Base-by-base conservation (phyloP, 75 land plant genomes). In the Picea glauca region DNA sequence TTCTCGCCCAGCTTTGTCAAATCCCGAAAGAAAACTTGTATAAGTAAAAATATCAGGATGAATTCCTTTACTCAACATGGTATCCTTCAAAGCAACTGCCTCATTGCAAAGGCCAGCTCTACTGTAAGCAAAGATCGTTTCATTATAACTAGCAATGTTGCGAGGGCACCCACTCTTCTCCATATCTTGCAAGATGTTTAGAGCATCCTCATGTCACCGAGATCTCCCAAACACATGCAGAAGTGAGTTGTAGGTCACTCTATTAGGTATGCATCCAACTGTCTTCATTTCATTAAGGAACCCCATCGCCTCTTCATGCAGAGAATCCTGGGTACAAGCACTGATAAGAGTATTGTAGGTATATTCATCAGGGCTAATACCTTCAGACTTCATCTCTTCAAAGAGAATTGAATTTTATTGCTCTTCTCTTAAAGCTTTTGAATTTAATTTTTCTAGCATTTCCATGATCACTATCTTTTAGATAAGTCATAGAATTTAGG, bases 271-370 rank as follows among this genome's bases (percentile, higher is more conserved):
- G 73, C 81, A 85, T 15, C 96, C 93, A 75, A 79, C 78, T 31
- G n/a, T 63, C 79, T 90, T 90, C 99, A 96, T 96, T 82, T 91
- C 93, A 54, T 63, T 68, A 43, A 96, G 76, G 3, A 96, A 87
- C n/a, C 83, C 81, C 80, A 83, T 76, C 6, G 96, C 99, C 65
- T 92, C 91, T 59, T 88, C 80, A 58, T 87, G 86, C 84, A 85
- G 68, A 46, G 93, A 80, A 50, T 84, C 87, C 85, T 90, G 90
- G 74, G 94, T 93, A 80, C 90, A 93, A 2, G 90, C 96, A 86
- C 93, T 94, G 81, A 96, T 80, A 33, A 93, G 85, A 5, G 96
- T 88, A 83, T 93, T 96, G 58, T 90, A 96, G 18, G 96, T 93
- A n/a, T 93, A 94, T 65, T 84, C 85, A 79, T 93, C 96, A 3